Conservation (phyloP, 2,329 filamentous ascomycete genomes). For the Lachnellula subtilissima region DNA sequence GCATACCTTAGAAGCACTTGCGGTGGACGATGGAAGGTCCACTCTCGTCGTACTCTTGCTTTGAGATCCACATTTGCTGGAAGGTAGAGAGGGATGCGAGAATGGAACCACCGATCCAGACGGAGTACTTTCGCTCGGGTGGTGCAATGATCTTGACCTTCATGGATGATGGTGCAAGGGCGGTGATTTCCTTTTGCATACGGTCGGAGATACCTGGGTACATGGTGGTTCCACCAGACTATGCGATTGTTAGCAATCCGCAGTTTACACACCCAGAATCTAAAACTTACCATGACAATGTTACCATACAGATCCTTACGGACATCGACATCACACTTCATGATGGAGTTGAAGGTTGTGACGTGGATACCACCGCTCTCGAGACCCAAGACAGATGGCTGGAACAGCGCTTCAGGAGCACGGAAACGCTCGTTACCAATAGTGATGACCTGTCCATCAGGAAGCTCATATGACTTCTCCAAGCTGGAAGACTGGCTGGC, state of each 20-base stretch:
- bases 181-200: constrained; percentile 99
- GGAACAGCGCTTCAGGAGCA: constrained; percentile 98
- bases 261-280: constrained; percentile 5
- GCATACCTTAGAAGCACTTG: constrained; percentile 98
- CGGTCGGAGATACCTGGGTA: constrained; percentile 99
- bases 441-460: constrained; percentile 98
- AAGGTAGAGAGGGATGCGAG: constrained; percentile 98
- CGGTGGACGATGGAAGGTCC: constrained; percentile 99
- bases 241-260: constrained; percentile 17
- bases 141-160: constrained; percentile 99
- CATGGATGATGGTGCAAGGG: constrained; percentile 98
- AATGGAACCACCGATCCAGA: constrained; percentile 99
- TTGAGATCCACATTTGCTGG: constrained; percentile 99
- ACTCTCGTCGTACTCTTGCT: constrained; percentile 99
- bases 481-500: constrained; percentile 97
- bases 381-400: constrained; percentile 95
- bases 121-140: constrained; percentile 99
- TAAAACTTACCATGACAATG: constrained; percentile 92
- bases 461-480: constrained; percentile 99
- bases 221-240: constrained; percentile 99
- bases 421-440: constrained; percentile 99
- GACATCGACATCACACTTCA: constrained; percentile 99
- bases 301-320: constrained; percentile 99
- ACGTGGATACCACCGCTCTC: constrained; percentile 99
- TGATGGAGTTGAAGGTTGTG: constrained; percentile 99